These are phyloP conservation scores for Dissophora ornata DNA, from an alignment of 192 early-diverging fungal species.

Conservation along the genomic window DNA sequence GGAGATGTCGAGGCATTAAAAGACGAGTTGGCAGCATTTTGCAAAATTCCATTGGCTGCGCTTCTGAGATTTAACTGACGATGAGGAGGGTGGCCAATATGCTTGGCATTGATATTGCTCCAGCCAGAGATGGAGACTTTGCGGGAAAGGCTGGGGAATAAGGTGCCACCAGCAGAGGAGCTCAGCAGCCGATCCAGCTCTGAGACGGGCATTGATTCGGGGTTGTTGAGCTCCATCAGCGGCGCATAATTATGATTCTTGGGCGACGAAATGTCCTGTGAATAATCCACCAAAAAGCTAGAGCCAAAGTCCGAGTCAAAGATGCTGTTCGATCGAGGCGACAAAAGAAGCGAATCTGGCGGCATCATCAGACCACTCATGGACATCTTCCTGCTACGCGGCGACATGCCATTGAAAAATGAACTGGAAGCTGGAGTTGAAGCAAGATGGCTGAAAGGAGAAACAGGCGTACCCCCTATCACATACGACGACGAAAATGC, in stretches of 20 bases:
- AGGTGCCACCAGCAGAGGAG: conserved; percentile 38
- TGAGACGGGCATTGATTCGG: conserved; percentile 71
- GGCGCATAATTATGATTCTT: conserved; percentile 43
- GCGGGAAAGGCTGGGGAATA: conserved; percentile 47
- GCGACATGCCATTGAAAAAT: conserved; percentile 41
- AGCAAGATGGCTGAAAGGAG: conserved; percentile 35
- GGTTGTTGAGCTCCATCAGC: conserved; percentile 70
- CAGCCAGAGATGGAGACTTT: conserved; percentile 53
- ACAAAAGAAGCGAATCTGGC: conserved; percentile 42
- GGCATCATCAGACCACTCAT: conserved; percentile 49
- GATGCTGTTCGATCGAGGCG: conserved; percentile 43
- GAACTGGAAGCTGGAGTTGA: conserved; percentile 44
- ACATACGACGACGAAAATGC: conserved; percentile 28
- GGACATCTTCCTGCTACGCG: conserved; percentile 51
- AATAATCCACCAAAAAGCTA: conserved; percentile 33
- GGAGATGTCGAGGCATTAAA: conserved; percentile 24
- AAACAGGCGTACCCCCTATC: conserved; percentile 35
- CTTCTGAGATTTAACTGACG: conserved; percentile 46
- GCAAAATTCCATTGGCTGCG: conserved; percentile 43
- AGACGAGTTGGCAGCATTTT: conserved; percentile 46
- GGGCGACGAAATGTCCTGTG: conserved; percentile 32
- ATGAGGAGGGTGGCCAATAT: conserved; percentile 35
- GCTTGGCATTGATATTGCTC: conserved; percentile 45
- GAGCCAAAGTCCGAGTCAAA: conserved; percentile 42
- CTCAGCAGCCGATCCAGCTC: conserved; percentile 70